Percentiles rank a stretch among this genome's conserved stretches.
Conservation (phyloP, 495 filamentous ascomycete species). For the Neurospora intermedia region DNA sequence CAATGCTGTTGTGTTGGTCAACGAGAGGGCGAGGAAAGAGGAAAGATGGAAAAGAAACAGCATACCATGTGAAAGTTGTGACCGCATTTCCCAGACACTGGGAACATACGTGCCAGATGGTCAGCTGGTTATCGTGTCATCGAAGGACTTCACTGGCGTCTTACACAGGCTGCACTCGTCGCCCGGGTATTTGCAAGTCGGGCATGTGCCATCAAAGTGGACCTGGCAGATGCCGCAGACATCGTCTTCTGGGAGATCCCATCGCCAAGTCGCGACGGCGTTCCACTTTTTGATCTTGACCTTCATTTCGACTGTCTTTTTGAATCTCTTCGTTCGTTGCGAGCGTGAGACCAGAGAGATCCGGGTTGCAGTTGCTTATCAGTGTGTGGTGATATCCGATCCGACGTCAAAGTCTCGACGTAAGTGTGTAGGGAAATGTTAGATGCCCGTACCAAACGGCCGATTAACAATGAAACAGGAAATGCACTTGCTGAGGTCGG, state of each 20-base stretch:
- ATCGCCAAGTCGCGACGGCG: constrained; percentile 89
- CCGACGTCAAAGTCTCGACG: not conserved
- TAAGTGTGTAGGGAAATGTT: not conserved
- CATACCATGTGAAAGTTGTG: constrained; percentile 95
- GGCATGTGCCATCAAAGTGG: constrained; percentile 95
- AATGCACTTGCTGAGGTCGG: not conserved
- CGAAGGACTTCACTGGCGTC: constrained; percentile 20
- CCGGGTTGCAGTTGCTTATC: not conserved
- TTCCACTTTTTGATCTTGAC: constrained; percentile 89
- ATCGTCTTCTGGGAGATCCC: constrained; percentile 96
- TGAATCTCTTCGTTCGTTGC: not conserved
- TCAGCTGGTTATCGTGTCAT: not conserved
- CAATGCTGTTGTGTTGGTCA: constrained; percentile 56
- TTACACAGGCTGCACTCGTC: constrained; percentile 87
- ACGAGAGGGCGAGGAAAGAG: not conserved
- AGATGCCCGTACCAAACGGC: not conserved
- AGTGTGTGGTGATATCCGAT: not conserved
- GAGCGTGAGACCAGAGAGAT: not conserved
- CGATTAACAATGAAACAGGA: not conserved
- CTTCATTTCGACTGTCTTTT: constrained; percentile 54
- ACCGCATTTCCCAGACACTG: constrained; percentile 90
- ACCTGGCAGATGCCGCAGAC: constrained; percentile 98
- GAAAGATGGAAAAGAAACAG: not conserved
- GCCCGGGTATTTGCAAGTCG: constrained; percentile 94
- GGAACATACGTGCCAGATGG: not conserved